Conservation (phyloP, 192 early-diverging fungal genomes). For the Backusella tuberculispora region DNA sequence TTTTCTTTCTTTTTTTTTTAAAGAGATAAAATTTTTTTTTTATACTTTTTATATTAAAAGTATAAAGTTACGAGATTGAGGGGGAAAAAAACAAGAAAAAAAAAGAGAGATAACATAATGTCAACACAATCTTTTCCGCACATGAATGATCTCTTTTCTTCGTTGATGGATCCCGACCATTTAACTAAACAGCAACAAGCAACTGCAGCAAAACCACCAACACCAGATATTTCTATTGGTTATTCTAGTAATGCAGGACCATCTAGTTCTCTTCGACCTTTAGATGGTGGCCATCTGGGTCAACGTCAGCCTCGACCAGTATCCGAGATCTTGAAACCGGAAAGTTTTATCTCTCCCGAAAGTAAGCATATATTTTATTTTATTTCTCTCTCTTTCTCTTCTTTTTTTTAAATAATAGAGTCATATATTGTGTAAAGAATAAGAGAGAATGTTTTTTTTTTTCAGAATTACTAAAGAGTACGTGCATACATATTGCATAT, state of each 20-base stretch:
- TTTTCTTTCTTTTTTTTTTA: background rate
- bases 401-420: no score
- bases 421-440: no score
- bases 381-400: background rate
- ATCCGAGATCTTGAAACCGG: slow-evolving; percentile 39
- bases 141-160: slow-evolving; percentile 11
- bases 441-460: slow-evolving; percentile 2
- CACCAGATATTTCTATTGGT: slow-evolving; percentile 1
- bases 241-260: slow-evolving; percentile 9
- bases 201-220: background rate
- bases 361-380: slow-evolving; percentile 24
- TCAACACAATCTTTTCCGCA: slow-evolving; percentile 14
- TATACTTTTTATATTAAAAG: background rate
- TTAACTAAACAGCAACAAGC: background rate
- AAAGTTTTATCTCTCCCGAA: slow-evolving; percentile 37
- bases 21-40: background rate
- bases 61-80: background rate
- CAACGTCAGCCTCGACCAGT: slow-evolving; percentile 32
- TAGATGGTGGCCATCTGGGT: background rate
- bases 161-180: slow-evolving; percentile 4
- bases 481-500: background rate
- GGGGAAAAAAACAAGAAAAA: background rate
- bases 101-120: background rate
- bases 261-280: background rate
- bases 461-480: background rate